Evolutionary conservation across 2,329 filamentous ascomycete species (phyloP).

Genomic region (Calonectria pseudoturangicola): DNA sequence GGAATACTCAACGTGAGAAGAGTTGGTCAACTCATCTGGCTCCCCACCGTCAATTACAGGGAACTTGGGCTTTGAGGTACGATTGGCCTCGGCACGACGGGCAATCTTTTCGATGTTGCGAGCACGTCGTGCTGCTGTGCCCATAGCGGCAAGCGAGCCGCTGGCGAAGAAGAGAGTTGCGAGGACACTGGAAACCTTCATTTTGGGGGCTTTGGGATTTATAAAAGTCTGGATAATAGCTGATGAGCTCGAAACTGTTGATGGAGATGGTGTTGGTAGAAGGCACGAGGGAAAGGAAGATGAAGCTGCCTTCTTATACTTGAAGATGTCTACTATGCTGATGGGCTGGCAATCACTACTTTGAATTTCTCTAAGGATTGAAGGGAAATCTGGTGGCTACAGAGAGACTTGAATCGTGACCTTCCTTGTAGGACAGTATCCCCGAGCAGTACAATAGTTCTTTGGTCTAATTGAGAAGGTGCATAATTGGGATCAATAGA

Average conservation of each 20-base stretch:
- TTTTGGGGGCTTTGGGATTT: neutral
- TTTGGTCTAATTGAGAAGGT: slow-evolving; percentile 36
- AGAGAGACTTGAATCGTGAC: slow-evolving; percentile 5
- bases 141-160: slow-evolving; percentile 32
- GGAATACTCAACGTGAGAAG: slow-evolving; percentile 49
- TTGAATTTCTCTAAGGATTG: neutral
- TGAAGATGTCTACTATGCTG: neutral
- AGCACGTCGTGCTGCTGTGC: slow-evolving; percentile 31
- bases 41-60: slow-evolving; percentile 19
- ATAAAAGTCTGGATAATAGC: neutral
- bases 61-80: slow-evolving; percentile 31
- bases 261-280: neutral
- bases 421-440: slow-evolving; percentile 18
- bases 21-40: slow-evolving; percentile 27
- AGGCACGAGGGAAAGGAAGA: neutral
- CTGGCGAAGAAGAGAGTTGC: slow-evolving; percentile 28
- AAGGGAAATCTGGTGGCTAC: neutral
- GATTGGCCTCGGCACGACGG: slow-evolving; percentile 19
- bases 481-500: neutral
- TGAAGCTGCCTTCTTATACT: slow-evolving; percentile 12
- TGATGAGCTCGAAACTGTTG: neutral
- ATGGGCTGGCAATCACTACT: neutral
- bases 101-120: slow-evolving; percentile 33
- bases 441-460: slow-evolving; percentile 16
- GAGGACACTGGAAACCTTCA: slow-evolving; percentile 31